Conservation (phyloP, 805 yeast species). For the Teunomyces lycoperdinae region DNA sequence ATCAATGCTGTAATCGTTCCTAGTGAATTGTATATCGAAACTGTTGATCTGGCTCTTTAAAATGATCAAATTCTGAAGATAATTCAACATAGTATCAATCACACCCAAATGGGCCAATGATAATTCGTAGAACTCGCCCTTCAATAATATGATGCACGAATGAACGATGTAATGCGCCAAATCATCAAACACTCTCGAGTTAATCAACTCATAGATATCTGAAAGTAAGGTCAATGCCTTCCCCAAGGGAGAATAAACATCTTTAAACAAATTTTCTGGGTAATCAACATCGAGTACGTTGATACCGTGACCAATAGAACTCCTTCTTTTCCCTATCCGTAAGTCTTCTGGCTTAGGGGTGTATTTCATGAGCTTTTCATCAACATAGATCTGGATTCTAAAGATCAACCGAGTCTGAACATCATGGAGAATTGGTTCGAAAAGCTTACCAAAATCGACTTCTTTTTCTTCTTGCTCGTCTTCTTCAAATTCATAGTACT, state of each 20-base stretch:
- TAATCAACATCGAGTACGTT: constrained; percentile 30
- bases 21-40: constrained; percentile 76
- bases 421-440: constrained; percentile 71
- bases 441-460: constrained; percentile 55
- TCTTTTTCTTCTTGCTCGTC: constrained; percentile 16
- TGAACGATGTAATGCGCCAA: constrained; percentile 85
- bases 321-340: constrained; percentile 43
- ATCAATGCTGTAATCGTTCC: constrained; percentile 73
- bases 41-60: constrained; percentile 65
- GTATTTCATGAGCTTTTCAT: constrained; percentile 63
- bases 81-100: constrained; percentile 60
- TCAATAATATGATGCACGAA: constrained; percentile 63
- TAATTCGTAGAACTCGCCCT: constrained; percentile 46
- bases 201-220: constrained; percentile 75
- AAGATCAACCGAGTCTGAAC: constrained; percentile 79
- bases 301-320: constrained; percentile 13
- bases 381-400: constrained; percentile 71
- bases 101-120: constrained; percentile 47
- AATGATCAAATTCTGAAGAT: constrained; percentile 68
- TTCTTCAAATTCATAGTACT: constrained; percentile 66
- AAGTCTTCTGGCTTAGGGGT: constrained; percentile 69
- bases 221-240: constrained; percentile 68
- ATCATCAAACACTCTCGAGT: constrained; percentile 79
- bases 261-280: constrained; percentile 36
- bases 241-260: constrained; percentile 69